A percentile compares a stretch with the other conserved stretches of the same genome.
These are phyloP conservation scores for Fragilariopsis cylindrus DNA, from an alignment of 108 stramenopile genomes.

Conservation along the genomic window DNA sequence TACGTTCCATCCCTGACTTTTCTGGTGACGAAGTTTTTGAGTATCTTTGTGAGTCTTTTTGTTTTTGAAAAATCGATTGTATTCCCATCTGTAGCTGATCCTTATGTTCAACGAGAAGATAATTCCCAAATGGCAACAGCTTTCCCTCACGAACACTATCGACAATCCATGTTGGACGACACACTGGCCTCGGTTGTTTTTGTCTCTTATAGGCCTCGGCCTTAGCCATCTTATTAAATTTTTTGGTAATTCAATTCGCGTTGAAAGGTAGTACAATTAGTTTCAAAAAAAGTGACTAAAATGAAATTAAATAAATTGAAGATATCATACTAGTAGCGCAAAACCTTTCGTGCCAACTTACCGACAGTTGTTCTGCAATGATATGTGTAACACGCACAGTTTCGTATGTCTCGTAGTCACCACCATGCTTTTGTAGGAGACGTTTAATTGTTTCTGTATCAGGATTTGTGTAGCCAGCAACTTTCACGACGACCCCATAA, in stretches of 20 bases:
- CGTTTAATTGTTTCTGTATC: conserved; percentile 71
- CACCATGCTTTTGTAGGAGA: conserved; percentile 73
- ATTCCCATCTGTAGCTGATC: conserved; percentile 17
- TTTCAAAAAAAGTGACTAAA: too few relatives aligned
- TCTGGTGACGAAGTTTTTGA: neutral
- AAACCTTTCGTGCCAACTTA: neutral
- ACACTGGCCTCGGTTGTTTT: conserved; percentile 60
- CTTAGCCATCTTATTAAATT: conserved; percentile 48
- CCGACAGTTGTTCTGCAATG: conserved; percentile 71
- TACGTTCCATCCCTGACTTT: neutral
- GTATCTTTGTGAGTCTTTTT: neutral
- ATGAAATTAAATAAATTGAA: too few relatives aligned
- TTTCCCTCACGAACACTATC: conserved; percentile 54
- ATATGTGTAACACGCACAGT: conserved; percentile 79
- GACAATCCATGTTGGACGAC: conserved; percentile 70
- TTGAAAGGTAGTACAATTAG: too few relatives aligned
- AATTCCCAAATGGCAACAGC: conserved; percentile 67
- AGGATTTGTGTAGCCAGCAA: conserved; percentile 78
- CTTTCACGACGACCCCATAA: conserved; percentile 65
- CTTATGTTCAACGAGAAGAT: conserved; percentile 45
- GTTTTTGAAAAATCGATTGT: conserved; percentile 1
- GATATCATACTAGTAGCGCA: too few relatives aligned
- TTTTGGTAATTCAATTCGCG: neutral
- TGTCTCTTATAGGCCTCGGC: conserved; percentile 73
- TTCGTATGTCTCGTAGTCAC: conserved; percentile 84